phyloP scores from a whole-genome alignment of 73 alveolate species.

The Paramecium biaurelia region DNA sequence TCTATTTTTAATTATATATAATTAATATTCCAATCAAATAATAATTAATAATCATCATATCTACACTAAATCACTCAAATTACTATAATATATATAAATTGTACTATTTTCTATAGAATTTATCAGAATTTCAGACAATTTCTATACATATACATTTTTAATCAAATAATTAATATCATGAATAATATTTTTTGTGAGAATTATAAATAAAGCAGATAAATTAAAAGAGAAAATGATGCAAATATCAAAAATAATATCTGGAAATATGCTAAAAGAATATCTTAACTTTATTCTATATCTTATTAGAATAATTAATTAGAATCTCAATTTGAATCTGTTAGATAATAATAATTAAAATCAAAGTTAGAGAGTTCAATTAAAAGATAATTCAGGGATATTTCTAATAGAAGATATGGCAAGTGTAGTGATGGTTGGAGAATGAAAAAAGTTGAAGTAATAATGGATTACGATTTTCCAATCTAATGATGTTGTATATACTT shows the following conservation, averaged over 20 bases:
- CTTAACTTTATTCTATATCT: neutral
- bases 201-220: neutral
- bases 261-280: neutral
- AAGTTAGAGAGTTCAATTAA: neutral
- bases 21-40: neutral
- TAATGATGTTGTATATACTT: neutral
- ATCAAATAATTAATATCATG: neutral
- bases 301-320: neutral
- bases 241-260: neutral
- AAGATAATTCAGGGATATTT: neutral
- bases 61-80: neutral
- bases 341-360: neutral
- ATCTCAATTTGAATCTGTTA: neutral
- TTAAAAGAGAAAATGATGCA: neutral
- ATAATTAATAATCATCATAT: neutral
- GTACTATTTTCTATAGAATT: neutral
- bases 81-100: too few species aligned
- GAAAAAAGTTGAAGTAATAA: neutral
- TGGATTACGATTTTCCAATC: neutral
- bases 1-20: neutral
- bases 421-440: neutral
- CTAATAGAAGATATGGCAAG: neutral
- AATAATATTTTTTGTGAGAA: neutral
- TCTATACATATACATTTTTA: neutral
- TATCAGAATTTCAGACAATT: neutral